Percentiles rank a stretch among this genome's conserved stretches.
Conservation (phyloP, 352 stramenopile genomes). For the Albugo laibachii region DNA sequence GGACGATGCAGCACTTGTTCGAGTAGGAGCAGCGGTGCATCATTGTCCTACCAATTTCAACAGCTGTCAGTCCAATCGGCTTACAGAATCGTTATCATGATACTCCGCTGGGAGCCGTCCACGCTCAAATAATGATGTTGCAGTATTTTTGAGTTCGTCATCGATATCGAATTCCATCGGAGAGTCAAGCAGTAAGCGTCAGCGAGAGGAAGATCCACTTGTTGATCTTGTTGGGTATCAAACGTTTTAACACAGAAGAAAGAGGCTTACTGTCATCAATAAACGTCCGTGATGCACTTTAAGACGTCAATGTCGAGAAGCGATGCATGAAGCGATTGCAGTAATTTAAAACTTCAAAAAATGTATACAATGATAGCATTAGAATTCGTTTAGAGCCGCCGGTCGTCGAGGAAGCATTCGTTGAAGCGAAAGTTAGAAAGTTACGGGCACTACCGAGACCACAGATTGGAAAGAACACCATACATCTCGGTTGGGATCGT, state of each 20-base stretch:
- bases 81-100: slow-evolving; percentile 69
- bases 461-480: slow-evolving; percentile 66
- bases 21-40: too few relatives aligned
- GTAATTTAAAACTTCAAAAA: slow-evolving; percentile 35
- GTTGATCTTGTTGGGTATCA: slow-evolving; percentile 48
- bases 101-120: slow-evolving; percentile 65
- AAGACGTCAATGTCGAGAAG: slow-evolving; percentile 66
- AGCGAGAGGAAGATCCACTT: slow-evolving; percentile 40
- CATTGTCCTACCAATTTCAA: slow-evolving; percentile 73
- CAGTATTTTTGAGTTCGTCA: slow-evolving; percentile 73
- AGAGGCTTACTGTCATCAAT: slow-evolving; percentile 64
- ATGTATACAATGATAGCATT: slow-evolving; percentile 36
- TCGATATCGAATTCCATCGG: slow-evolving; percentile 76
- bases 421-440: slow-evolving; percentile 46
- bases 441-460: slow-evolving; percentile 19
- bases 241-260: slow-evolving; percentile 67
- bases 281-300: slow-evolving; percentile 72
- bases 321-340: slow-evolving; percentile 59
- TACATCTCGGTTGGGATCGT: slow-evolving; percentile 66
- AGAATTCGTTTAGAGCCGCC: slow-evolving; percentile 18
- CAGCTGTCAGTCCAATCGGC: slow-evolving; percentile 48
- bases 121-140: slow-evolving; percentile 46
- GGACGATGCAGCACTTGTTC: too few relatives aligned
- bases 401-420: slow-evolving; percentile 14
- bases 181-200: slow-evolving; percentile 60